Conservation (phyloP, 805 yeast species). For the Nakazawaea ambrosiae region DNA sequence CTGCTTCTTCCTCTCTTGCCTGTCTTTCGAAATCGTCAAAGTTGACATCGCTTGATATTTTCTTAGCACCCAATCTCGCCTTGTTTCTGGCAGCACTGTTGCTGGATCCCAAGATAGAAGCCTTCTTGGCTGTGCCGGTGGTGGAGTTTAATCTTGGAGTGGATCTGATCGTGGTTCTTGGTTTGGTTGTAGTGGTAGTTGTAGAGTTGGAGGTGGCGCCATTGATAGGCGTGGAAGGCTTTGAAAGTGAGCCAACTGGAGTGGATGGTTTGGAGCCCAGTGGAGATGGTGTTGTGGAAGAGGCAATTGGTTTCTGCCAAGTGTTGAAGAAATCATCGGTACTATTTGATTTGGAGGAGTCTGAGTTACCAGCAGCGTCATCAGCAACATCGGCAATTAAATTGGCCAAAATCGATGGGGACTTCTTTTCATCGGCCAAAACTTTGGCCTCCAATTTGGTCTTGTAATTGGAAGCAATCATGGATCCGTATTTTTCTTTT, state of each 20-base stretch:
- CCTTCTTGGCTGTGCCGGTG: slow-evolving; percentile 18
- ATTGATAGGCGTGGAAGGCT: slow-evolving; percentile 22
- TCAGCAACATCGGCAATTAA: slow-evolving; percentile 33
- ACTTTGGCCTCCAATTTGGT: slow-evolving; percentile 70
- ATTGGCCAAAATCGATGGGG: slow-evolving; percentile 69
- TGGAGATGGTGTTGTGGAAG: slow-evolving; percentile 42
- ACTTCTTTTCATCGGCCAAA: slow-evolving; percentile 54
- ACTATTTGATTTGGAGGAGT: slow-evolving; percentile 27
- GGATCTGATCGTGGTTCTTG: slow-evolving; percentile 22
- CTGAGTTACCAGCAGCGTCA: slow-evolving; percentile 13
- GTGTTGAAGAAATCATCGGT: slow-evolving; percentile 86
- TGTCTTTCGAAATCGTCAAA: slow-evolving; percentile 62
- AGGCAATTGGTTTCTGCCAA: slow-evolving; percentile 76
- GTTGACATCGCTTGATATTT: slow-evolving; percentile 44
- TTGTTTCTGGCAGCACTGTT: slow-evolving; percentile 46
- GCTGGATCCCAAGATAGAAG: slow-evolving; percentile 29
- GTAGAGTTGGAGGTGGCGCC: slow-evolving; percentile 22
- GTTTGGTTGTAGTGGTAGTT: slow-evolving; percentile 21
- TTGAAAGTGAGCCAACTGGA: slow-evolving; percentile 22
- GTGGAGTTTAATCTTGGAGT: slow-evolving; percentile 15
- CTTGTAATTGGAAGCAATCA: slow-evolving; percentile 74
- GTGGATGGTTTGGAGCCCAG: slow-evolving; percentile 37
- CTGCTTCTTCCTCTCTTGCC: slow-evolving; percentile 78
- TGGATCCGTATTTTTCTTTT: slow-evolving; percentile 70
- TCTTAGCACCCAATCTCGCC: slow-evolving; percentile 53